phyloP scores from a whole-genome alignment of 768 basidiomycete genomes.

The Podaxis carcinomalis region DNA sequence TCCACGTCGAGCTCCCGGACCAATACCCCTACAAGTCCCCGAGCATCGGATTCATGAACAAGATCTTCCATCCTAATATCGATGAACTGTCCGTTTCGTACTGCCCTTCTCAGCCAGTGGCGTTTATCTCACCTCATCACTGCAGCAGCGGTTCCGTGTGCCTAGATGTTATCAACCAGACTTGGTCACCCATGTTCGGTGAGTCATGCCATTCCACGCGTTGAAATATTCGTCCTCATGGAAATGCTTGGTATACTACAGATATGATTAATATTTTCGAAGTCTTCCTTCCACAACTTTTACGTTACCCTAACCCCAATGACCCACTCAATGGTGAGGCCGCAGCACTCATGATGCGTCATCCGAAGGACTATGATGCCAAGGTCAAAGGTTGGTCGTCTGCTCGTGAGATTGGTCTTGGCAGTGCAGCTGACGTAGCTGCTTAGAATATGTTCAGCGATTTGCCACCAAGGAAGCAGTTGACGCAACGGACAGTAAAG shows the following conservation, averaged over 20 bases:
- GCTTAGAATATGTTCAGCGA: slow-evolving; percentile 87
- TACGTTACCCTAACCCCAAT: slow-evolving; percentile 97
- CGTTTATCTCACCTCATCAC: slow-evolving; percentile 4
- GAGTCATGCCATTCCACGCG: slow-evolving; percentile 24
- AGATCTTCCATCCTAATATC: slow-evolving; percentile 99
- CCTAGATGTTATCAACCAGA: slow-evolving; percentile 98
- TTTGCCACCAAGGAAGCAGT: slow-evolving; percentile 90
- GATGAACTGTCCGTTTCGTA: slow-evolving; percentile 83
- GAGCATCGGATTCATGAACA: slow-evolving; percentile 99
- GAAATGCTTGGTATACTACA: slow-evolving; percentile 23
- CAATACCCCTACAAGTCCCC: slow-evolving; percentile 99
- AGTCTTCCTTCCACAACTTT: slow-evolving; percentile 92
- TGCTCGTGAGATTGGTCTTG: not conserved
- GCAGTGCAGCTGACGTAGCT: not conserved
- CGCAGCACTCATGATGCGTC: slow-evolving; percentile 94
- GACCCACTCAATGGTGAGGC: slow-evolving; percentile 98
- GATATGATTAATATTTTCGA: slow-evolving; percentile 99
- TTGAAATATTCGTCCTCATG: not conserved
- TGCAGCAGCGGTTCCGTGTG: slow-evolving; percentile 94
- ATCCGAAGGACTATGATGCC: slow-evolving; percentile 91
- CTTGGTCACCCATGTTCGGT: slow-evolving; percentile 99
- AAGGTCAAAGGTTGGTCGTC: slow-evolving; percentile 78
- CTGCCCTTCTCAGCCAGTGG: not conserved
- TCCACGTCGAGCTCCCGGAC: slow-evolving; percentile 97
- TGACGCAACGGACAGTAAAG: slow-evolving; percentile 65